These are phyloP conservation scores for Actinidia chinensis DNA, from an alignment of 179 eudicot species.

Conservation along the genomic window DNA sequence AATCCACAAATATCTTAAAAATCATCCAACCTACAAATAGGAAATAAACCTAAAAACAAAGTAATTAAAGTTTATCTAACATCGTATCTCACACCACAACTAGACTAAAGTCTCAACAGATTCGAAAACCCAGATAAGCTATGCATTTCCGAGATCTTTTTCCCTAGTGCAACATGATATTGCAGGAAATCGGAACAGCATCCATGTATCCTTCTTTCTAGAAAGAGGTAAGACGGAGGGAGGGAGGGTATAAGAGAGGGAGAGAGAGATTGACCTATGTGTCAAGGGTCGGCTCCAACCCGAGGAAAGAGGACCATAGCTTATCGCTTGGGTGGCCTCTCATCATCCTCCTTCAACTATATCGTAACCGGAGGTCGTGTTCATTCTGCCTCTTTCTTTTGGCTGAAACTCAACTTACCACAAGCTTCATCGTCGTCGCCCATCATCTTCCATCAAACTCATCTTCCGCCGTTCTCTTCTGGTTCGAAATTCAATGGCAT, in stretches of 20 bases:
- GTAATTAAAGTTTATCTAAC: neutral
- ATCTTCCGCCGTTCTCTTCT: constrained; percentile 64
- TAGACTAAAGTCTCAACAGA: neutral
- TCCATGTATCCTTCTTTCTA: constrained; percentile 13
- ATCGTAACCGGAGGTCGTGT: constrained; percentile 19
- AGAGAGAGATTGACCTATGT: constrained; percentile 24
- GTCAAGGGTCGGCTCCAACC: neutral
- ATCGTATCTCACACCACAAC: constrained; percentile 2
- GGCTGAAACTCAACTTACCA: constrained; percentile 53
- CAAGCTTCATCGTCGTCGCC: constrained; percentile 33
- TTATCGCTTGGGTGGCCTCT: constrained; percentile 79
- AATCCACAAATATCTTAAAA: neutral
- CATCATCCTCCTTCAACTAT: constrained; percentile 68
- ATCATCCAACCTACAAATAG: neutral
- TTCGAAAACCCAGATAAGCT: constrained; percentile 9
- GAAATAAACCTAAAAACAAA: neutral
- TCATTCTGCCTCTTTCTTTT: constrained; percentile 46
- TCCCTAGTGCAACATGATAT: constrained; percentile 3
- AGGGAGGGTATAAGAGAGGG: constrained; percentile 13
- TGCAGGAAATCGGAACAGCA: constrained; percentile 2
- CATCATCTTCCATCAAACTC: constrained; percentile 34
- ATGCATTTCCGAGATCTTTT: neutral
- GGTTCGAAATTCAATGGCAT: constrained; percentile 72
- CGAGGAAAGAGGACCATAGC: no score
- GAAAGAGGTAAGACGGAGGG: constrained; percentile 17